Evolutionary conservation across 169 alveolate species (phyloP).

Genomic region (Plasmodium inui): DNA sequence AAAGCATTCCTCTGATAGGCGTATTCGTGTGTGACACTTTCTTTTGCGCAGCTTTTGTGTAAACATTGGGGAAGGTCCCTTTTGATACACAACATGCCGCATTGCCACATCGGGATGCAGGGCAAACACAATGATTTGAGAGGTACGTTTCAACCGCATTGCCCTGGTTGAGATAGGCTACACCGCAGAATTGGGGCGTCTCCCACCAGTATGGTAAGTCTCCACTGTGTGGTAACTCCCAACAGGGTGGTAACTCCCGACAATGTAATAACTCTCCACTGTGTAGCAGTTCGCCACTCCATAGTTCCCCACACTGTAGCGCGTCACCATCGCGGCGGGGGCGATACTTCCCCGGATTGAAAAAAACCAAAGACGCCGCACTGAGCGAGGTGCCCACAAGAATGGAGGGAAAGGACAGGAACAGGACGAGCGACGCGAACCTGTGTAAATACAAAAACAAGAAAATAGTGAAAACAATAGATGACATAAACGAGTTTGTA

Average conservation of each 20-base stretch:
- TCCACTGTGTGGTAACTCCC: background rate
- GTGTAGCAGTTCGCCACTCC: background rate
- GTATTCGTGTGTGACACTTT: background rate
- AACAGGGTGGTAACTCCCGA: background rate
- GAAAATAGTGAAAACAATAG: slow-evolving; percentile 37
- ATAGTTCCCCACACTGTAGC: background rate
- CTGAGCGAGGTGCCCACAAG: background rate
- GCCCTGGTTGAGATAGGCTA: background rate
- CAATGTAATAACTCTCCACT: background rate
- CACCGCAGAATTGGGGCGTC: background rate
- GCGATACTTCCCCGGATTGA: background rate
- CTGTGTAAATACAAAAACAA: slow-evolving; percentile 37
- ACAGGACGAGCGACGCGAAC: background rate
- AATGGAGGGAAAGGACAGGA: slow-evolving; percentile 13
- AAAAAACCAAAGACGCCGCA: background rate
- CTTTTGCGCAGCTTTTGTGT: background rate
- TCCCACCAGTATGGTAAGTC: background rate
- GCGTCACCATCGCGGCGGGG: background rate
- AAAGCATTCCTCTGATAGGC: background rate
- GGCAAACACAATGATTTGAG: background rate
- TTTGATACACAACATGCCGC: background rate
- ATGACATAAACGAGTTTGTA: slow-evolving; percentile 60
- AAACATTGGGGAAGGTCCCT: background rate
- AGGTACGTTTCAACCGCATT: background rate
- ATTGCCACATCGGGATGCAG: background rate